Evolutionary conservation across 2,329 filamentous ascomycete species (phyloP).

Genomic region (Monosporascus sp.): DNA sequence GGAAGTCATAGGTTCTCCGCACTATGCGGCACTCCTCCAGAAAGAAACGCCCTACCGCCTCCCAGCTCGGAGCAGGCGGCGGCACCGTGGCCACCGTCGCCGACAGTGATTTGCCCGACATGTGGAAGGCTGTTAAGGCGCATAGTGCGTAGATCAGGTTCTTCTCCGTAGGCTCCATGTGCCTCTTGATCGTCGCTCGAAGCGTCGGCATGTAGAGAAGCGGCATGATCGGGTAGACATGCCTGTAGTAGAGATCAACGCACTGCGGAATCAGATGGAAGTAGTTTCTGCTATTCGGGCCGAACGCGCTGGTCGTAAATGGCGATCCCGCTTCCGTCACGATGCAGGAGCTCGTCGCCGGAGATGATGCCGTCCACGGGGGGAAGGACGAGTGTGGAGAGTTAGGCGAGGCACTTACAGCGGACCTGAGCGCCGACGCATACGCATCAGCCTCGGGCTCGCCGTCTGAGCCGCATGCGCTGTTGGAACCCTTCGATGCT

Average conservation of each 20-base stretch:
- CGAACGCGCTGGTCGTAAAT: conserved; percentile 38
- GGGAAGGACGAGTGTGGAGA: not conserved
- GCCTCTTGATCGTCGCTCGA: conserved; percentile 40
- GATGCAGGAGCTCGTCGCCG: conserved; percentile 22
- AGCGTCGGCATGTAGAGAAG: conserved; percentile 53
- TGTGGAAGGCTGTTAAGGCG: conserved; percentile 47
- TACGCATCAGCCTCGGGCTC: not conserved
- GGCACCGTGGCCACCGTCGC: not conserved
- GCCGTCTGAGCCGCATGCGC: conserved; percentile 4
- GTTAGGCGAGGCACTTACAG: not conserved
- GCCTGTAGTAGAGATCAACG: conserved; percentile 55
- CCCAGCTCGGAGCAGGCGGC: conserved; percentile 32
- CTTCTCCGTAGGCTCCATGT: conserved; percentile 32
- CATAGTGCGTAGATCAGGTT: conserved; percentile 52
- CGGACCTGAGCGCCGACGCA: not conserved
- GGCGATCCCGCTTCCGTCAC: conserved; percentile 30
- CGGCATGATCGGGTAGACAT: conserved; percentile 61
- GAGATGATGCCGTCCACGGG: conserved; percentile 8
- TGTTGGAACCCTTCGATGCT: conserved; percentile 22
- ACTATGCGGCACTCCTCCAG: conserved; percentile 53
- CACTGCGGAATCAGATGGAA: conserved; percentile 47
- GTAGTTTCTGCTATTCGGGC: conserved; percentile 33
- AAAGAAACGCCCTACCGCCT: conserved; percentile 48
- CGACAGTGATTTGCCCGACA: conserved; percentile 37
- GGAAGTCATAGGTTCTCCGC: conserved; percentile 51